Conservation (phyloP, 441 rosid species). For the Jatropha podagrica region DNA sequence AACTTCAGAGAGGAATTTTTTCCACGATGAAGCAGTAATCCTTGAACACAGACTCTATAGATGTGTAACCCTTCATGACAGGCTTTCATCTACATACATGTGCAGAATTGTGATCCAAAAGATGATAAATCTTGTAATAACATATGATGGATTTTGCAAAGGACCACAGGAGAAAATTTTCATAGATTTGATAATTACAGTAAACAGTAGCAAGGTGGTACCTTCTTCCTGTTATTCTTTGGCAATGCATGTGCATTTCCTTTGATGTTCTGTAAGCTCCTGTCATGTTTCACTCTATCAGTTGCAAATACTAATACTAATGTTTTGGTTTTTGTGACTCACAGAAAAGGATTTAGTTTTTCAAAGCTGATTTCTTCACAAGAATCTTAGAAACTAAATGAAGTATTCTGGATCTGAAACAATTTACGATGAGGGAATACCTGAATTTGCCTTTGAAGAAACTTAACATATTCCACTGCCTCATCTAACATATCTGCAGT, state of each 20-base stretch:
- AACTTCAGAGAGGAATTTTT: conserved; percentile 18
- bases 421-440: conserved; percentile 32
- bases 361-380: conserved; percentile 8
- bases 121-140: conserved; percentile 20
- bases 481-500: conserved; percentile 89
- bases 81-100: conserved; percentile 23
- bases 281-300: conserved; percentile 32
- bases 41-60: conserved; percentile 19
- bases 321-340: neutral
- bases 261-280: conserved; percentile 74
- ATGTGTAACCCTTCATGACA: conserved; percentile 12
- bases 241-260: conserved; percentile 58
- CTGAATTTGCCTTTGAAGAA: conserved; percentile 78
- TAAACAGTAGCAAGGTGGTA: conserved; percentile 1
- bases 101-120: conserved; percentile 15
- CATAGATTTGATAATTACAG: conserved; percentile 22
- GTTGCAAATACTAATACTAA: neutral
- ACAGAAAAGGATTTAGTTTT: neutral
- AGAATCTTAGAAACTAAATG: conserved; percentile 12
- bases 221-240: conserved; percentile 41
- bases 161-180: conserved; percentile 6
- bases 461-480: conserved; percentile 76
- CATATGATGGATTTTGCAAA: conserved; percentile 1
- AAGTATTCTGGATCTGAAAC: conserved; percentile 11
- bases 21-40: conserved; percentile 13